Evolutionary conservation across 2,329 filamentous ascomycete genomes (phyloP), one percentile per base, ranked within the genome.

Genomic region (Fusarium continuum): DNA sequence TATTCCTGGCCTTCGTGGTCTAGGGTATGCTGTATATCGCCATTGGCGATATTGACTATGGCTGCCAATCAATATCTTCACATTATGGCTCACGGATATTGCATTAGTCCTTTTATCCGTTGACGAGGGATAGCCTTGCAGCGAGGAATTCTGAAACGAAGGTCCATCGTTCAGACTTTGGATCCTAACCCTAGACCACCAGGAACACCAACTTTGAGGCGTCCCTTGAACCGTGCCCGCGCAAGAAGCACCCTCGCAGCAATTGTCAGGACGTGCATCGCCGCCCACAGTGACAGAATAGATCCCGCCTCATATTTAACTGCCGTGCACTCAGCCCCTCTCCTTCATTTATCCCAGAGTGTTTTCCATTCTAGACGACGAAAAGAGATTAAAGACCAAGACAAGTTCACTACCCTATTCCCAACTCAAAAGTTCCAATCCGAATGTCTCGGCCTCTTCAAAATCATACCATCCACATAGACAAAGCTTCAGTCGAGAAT

Each of bases 11-110:
- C 3, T 8, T 14, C 9, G 13, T 14, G 22, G 43, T 62, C 22
- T 58, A 65, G 61, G 61, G 61, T 65, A 65, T 10, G 9, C 23
- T n/a, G 25, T 9, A 6, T n/a, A 4, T 23, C 20, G 5, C n/a
- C 5, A 5, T 29, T 5, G 5, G 32, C 34, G 16, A 20, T 19
- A 31, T 23, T 19, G 10, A 20, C 17, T 10, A n/a, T n/a, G 10
- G 10, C 25, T 19, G n/a, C 14, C 20, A 20, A 20, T 35, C 25
- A 6, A 19, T 32, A 26, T 10, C 19, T 16, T 19, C 11, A 5
- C 14, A 5, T 20, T 19, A 31, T 23, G 19, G 19, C 26, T 20
- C 20, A 23, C 29, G 34, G 8, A 19, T 22, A 26, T 32, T 14
- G n/a, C 2, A 20, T 8, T 8, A 19, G 2, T 23, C n/a, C 4